Evolutionary conservation across 2,329 filamentous ascomycete species (phyloP), one percentile per base, ranked within the genome.

Genomic region (Neurospora crassa): DNA sequence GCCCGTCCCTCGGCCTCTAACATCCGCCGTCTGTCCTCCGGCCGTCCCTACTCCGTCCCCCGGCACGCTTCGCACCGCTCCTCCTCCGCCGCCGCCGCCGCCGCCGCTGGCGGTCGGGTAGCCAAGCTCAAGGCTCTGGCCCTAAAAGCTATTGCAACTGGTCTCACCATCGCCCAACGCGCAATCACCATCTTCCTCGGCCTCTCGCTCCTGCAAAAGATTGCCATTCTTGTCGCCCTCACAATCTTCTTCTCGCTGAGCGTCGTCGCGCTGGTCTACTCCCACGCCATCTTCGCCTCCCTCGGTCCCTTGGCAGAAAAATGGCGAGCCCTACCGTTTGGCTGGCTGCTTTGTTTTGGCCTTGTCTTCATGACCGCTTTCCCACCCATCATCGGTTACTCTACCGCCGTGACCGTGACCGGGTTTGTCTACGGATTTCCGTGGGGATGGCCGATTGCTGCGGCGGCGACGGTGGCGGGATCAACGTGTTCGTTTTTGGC

Each of bases 311-410:
- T 90, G 14, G 93, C 94, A 29, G 85, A 90, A 79, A 87, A 87
- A 74, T 97, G 94, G 94, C 89, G 93, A 77, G 86, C 88, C 40
- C 83, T 94, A 5, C 86, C 84, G 0, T 89, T 87, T 69, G 95
- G 93, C 63, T 96, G 89, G 84, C 83, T 87, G 72, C 87, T 97
- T 68, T 84, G 96, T 47, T 97, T 93, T 88, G 79, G 87, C 41
- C 83, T 92, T 76, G 90, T 92, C 43, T 93, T 94, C 79, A 79
- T 87, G 53, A 91, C 94, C 18, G 92, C 91, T 2, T 96, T 97
- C 80, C 94, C 94, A 24, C 94, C 94, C 2, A 81, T 97, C 76
- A 91, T 97, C 74, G 94, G 94, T 16, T 97, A 97, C 84, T 92
- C 91, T 73, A 92, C 91, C 1, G 90, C 91, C 76, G 82, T 84